These are phyloP conservation scores for Paraphoma sp. DNA, from an alignment of 2,329 filamentous ascomycete species.

Conservation along the genomic window DNA sequence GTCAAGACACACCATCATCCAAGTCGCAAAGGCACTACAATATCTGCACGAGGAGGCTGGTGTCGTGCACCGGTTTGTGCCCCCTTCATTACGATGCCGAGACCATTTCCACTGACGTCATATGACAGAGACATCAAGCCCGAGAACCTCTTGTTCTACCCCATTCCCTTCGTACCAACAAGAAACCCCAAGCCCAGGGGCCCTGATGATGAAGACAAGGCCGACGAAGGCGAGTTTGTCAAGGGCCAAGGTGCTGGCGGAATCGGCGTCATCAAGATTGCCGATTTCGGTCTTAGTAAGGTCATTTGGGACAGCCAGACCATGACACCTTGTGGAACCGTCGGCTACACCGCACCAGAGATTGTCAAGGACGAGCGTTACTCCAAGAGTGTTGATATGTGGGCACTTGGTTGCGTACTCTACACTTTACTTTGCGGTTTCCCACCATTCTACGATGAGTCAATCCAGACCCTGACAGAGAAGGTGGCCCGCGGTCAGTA, in stretches of 20 bases:
- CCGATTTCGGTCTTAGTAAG: slow-evolving; percentile 96
- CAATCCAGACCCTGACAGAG: slow-evolving; percentile 93
- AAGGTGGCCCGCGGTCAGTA: slow-evolving; percentile 97
- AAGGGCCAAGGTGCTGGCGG: slow-evolving; percentile 82
- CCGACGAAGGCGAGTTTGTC: slow-evolving; percentile 93
- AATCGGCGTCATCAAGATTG: slow-evolving; percentile 95
- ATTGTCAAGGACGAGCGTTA: slow-evolving; percentile 99
- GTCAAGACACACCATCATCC: slow-evolving; percentile 90
- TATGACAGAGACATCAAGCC: slow-evolving; percentile 89
- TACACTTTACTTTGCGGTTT: slow-evolving; percentile 98
- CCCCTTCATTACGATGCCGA: slow-evolving; percentile 4
- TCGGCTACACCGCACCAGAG: slow-evolving; percentile 96
- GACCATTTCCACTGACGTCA: slow-evolving; percentile 44
- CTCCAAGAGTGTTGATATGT: slow-evolving; percentile 99
- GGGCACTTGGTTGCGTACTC: slow-evolving; percentile 94
- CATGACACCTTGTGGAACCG: slow-evolving; percentile 98
- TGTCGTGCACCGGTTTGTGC: slow-evolving; percentile 89
- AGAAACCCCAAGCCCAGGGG: slow-evolving; percentile 80
- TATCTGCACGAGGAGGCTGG: slow-evolving; percentile 95
- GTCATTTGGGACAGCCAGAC: slow-evolving; percentile 98
- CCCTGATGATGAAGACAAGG: slow-evolving; percentile 95
- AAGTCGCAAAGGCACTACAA: slow-evolving; percentile 92
- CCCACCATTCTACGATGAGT: slow-evolving; percentile 98
- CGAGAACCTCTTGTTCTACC: slow-evolving; percentile 94
- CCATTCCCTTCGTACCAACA: slow-evolving; percentile 79